phyloP scores from a whole-genome alignment of 306 rosid genomes.

The Quercus suber region DNA sequence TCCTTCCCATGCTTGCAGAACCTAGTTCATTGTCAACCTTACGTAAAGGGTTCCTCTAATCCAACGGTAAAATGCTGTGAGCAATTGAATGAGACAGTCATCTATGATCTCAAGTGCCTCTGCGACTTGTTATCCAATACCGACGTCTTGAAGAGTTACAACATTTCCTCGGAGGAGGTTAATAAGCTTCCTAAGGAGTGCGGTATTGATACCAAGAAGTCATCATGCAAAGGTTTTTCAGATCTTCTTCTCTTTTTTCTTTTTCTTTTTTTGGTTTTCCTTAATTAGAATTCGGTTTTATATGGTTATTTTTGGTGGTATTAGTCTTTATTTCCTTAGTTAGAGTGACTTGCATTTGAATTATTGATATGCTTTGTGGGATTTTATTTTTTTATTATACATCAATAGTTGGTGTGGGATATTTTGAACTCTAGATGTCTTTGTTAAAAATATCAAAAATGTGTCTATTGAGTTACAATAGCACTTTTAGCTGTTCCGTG shows the following conservation, averaged over 20 bases:
- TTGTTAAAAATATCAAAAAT: too few relatives aligned
- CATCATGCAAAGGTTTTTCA: slow-evolving; percentile 41
- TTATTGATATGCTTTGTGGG: too few relatives aligned
- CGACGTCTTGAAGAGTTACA: slow-evolving; percentile 4
- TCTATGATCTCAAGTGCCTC: slow-evolving; percentile 23
- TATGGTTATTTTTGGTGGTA: background rate
- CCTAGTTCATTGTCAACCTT: slow-evolving; percentile 48
- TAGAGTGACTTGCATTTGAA: too few relatives aligned
- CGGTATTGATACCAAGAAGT: slow-evolving; percentile 15
- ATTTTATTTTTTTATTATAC: too few relatives aligned
- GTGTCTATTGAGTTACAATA: too few relatives aligned
- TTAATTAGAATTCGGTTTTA: background rate
- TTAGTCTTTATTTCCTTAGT: too few relatives aligned
- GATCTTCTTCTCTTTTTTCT: background rate
- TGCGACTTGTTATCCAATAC: slow-evolving; percentile 36
- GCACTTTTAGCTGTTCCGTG: too few relatives aligned
- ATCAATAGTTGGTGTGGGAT: too few relatives aligned
- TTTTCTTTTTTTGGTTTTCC: too few relatives aligned
- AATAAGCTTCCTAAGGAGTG: slow-evolving; percentile 56
- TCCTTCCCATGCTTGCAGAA: slow-evolving; percentile 43
- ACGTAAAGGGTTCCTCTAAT: slow-evolving; percentile 13
- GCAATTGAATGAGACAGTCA: slow-evolving; percentile 30
- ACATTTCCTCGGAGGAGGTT: slow-evolving; percentile 31
- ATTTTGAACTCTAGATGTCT: too few relatives aligned
- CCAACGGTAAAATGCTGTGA: slow-evolving; percentile 39